Conservation (phyloP, 106 monocot genomes). For the Chionographis japonica region DNA sequence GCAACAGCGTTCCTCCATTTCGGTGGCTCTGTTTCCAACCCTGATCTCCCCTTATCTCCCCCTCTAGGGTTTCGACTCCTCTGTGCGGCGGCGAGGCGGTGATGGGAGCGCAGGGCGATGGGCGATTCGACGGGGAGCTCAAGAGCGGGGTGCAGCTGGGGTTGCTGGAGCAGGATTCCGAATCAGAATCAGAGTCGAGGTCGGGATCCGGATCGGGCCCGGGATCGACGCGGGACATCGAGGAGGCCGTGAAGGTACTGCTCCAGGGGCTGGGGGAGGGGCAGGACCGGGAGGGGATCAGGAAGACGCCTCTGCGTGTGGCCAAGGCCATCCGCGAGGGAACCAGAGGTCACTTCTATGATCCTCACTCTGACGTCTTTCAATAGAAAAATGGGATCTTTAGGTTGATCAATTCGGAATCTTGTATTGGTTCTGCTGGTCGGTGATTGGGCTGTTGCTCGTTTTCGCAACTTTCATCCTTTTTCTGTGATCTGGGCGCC, state of each 20-base stretch:
- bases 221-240: slow-evolving; percentile 16
- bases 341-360: slow-evolving; percentile 30
- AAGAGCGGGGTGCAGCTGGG: not conserved
- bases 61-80: not conserved
- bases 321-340: slow-evolving; percentile 55
- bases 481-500: too few species aligned
- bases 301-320: slow-evolving; percentile 55
- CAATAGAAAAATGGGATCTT: too few species aligned
- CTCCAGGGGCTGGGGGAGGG: slow-evolving; percentile 51
- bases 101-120: slow-evolving; percentile 20
- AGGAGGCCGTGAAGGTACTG: slow-evolving; percentile 47
- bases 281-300: slow-evolving; percentile 47
- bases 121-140: slow-evolving; percentile 4
- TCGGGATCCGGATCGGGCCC: slow-evolving; percentile 12
- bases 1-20: not conserved
- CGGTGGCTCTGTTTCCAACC: too few species aligned
- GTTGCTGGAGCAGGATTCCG: slow-evolving; percentile 5
- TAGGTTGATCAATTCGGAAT: not conserved
- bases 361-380: too few species aligned
- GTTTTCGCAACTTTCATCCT: too few species aligned
- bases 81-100: too few species aligned
- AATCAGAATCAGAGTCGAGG: not conserved
- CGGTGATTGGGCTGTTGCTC: too few species aligned
- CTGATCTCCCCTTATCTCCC: slow-evolving; percentile 3
- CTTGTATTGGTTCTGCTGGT: not conserved